Percentiles rank a stretch among this genome's conserved stretches.
These are phyloP conservation scores for Monosporascus sp. DNA, from an alignment of 2,329 filamentous ascomycete genomes.

Conservation along the genomic window DNA sequence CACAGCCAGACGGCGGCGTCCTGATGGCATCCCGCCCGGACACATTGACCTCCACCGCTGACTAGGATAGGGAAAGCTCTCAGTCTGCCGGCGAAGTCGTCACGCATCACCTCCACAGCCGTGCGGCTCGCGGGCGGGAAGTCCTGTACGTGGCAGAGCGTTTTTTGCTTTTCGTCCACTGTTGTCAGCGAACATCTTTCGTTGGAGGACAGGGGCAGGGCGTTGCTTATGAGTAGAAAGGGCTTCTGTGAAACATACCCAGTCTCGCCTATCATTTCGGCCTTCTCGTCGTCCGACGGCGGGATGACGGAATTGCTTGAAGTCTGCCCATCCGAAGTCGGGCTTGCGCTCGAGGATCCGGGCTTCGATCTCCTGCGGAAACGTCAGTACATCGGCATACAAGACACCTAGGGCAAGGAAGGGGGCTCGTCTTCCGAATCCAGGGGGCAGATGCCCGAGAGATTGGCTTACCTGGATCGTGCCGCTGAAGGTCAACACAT, in stretches of 20 bases:
- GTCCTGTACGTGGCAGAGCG: constrained; percentile 8
- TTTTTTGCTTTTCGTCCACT: not conserved
- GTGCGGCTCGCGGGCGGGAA: constrained; percentile 1
- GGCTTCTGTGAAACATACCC: too few relatives aligned
- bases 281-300: too few relatives aligned
- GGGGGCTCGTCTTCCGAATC: too few relatives aligned
- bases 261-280: too few relatives aligned
- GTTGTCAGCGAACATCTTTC: not conserved
- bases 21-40: constrained; percentile 1
- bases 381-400: not conserved
- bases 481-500: constrained; percentile 5
- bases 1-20: constrained; percentile 7
- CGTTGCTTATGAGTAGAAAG: too few relatives aligned
- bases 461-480: constrained; percentile 6
- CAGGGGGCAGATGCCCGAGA: not conserved
- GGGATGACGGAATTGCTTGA: not conserved
- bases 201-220: too few relatives aligned
- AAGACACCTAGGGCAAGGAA: too few relatives aligned
- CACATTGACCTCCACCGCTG: constrained; percentile 1
- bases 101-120: not conserved
- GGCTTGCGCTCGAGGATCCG: constrained; percentile 6
- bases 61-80: too few relatives aligned
- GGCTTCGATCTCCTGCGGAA: constrained; percentile 6
- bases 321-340: constrained; percentile 5
- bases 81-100: not conserved